Conservation (phyloP, 352 stramenopile genomes). For the Pythium coloratum region DNA sequence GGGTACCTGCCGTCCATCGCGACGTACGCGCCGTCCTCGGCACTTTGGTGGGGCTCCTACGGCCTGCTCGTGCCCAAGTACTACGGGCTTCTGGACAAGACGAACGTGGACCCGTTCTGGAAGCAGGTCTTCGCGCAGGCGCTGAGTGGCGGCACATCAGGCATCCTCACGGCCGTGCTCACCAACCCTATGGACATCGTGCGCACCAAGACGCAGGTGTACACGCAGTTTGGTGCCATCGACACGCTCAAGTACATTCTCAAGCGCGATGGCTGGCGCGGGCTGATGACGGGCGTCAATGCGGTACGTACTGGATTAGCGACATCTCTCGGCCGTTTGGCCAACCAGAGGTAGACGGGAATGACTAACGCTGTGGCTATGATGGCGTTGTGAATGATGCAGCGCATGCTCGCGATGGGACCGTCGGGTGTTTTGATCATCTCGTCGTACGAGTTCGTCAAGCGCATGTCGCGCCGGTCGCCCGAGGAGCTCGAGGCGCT, state of each 20-base stretch:
- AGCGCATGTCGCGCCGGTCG: slow-evolving; percentile 77
- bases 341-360: not conserved
- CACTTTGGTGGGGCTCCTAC: slow-evolving; percentile 89
- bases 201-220: slow-evolving; percentile 79
- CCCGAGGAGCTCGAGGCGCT: slow-evolving; percentile 30
- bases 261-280: slow-evolving; percentile 62
- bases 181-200: slow-evolving; percentile 92
- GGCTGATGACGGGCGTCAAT: slow-evolving; percentile 80
- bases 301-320: slow-evolving; percentile 46
- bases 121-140: slow-evolving; percentile 85
- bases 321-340: not conserved
- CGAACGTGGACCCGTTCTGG: slow-evolving; percentile 67
- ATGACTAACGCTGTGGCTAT: not conserved
- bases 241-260: slow-evolving; percentile 87
- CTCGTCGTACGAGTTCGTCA: slow-evolving; percentile 90
- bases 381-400: not conserved
- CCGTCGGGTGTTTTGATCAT: slow-evolving; percentile 86
- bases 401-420: slow-evolving; percentile 81
- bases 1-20: slow-evolving; percentile 85
- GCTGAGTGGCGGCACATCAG: slow-evolving; percentile 70
- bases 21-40: slow-evolving; percentile 84
- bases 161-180: slow-evolving; percentile 75
- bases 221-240: slow-evolving; percentile 82
- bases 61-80: slow-evolving; percentile 77
- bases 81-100: slow-evolving; percentile 58